Conservation (phyloP, 352 stramenopile species). For the Plasmopara muralis region DNA sequence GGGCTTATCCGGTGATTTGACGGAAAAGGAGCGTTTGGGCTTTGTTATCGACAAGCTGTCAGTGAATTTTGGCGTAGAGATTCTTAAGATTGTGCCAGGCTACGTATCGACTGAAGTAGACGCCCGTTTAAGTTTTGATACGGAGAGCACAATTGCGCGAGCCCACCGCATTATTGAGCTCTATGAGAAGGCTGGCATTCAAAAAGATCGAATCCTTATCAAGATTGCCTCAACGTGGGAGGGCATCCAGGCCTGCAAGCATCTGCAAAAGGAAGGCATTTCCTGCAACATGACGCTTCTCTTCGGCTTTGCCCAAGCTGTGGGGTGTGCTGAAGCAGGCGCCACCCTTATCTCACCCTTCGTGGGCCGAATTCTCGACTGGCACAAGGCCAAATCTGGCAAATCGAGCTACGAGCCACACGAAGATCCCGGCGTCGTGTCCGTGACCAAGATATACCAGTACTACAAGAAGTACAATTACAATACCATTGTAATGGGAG, state of each 20-base stretch:
- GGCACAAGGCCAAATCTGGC: conserved; percentile 92
- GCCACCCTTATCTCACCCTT: conserved; percentile 96
- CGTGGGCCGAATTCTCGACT: conserved; percentile 96
- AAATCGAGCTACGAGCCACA: conserved; percentile 89
- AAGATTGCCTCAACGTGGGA: conserved; percentile 98
- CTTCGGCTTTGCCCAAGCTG: conserved; percentile 97
- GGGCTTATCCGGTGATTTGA: conserved; percentile 45
- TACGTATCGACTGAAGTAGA: conserved; percentile 99
- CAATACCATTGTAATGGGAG: conserved; percentile 94
- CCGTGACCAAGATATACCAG: conserved; percentile 95
- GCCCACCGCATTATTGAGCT: conserved; percentile 94
- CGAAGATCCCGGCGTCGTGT: conserved; percentile 96
- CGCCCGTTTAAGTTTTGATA: conserved; percentile 95
- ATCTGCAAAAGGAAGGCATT: conserved; percentile 96
- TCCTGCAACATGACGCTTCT: conserved; percentile 98
- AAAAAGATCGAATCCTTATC: conserved; percentile 95
- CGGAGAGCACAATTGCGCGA: conserved; percentile 86
- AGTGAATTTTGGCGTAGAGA: conserved; percentile 97
- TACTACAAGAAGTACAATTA: conserved; percentile 99
- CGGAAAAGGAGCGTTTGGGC: conserved; percentile 81
- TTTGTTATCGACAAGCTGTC: conserved; percentile 97
- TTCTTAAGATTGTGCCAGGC: conserved; percentile 95
- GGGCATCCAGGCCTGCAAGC: conserved; percentile 94
- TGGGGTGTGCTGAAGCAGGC: conserved; percentile 90
- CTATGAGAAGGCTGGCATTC: conserved; percentile 94